Evolutionary conservation across 2,329 filamentous ascomycete genomes (phyloP), one percentile per base, ranked within the genome.

Genomic region (Hyphodiscus sp.): DNA sequence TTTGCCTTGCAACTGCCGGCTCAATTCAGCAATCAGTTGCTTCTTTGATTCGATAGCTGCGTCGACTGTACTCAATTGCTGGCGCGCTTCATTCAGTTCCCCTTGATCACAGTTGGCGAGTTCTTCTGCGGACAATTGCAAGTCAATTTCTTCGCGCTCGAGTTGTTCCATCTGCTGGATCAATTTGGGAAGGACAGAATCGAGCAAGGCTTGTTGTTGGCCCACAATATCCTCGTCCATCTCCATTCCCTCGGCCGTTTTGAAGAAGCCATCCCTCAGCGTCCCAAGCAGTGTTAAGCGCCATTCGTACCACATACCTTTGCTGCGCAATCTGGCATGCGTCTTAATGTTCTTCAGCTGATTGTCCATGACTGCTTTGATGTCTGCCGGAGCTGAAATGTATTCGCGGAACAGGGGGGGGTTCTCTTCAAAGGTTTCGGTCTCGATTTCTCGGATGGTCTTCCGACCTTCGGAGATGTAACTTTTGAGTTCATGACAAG

Each of bases 301-400:
- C 94, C 94, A 99, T 65, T 92, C 87, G 68, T 99, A 99, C 94
- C 94, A 99, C 76, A 94, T 91, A 53, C 89, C 90, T 68, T 96
- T 96, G 73, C 92, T 96, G 49, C 91, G 76, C 15, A 96, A 78
- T 23, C 94, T 82, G 16, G 92, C 90, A 68, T 95, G 88, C 0
- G 90, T 91, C 74, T 96, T 97, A 70, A 96, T 87, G 65, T 97
- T 96, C 70, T 95, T 94, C 76, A 99, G 94, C 67, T 97, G 91
- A 60, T 89, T 94, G 72, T 99, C 92, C 85, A 99, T 95, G 50
- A 95, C 78, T 2, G 82, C 73, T 65, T 89, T 91, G 67, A 95
- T 84, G 58, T 95, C 89, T 0, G 90, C 82, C 0, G 88, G 81
- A 23, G 92, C 92, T 10, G 85, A 85, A 59, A 95, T 83, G 68